Conservation (phyloP, 306 rosid genomes). For the Rosa chinensis region DNA sequence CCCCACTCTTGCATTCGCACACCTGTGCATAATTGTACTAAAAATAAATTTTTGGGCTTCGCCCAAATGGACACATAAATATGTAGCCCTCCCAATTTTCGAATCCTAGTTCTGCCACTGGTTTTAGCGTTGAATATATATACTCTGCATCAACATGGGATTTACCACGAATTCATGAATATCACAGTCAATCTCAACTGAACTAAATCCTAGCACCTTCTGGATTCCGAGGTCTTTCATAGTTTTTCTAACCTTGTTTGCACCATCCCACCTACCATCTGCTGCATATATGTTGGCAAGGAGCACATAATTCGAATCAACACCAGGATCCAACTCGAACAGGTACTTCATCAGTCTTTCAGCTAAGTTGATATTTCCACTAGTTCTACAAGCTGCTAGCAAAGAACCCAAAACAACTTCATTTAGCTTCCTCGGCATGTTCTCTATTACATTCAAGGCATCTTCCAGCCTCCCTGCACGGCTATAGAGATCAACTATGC, state of each 20-base stretch:
- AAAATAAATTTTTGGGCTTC: no score
- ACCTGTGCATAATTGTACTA: no score
- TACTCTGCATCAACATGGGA: conserved; percentile 49
- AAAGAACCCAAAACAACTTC: conserved; percentile 86
- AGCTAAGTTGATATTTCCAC: conserved; percentile 63
- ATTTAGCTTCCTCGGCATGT: conserved; percentile 84
- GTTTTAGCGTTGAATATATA: conserved; percentile 41
- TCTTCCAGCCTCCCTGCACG: conserved; percentile 83
- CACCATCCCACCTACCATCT: conserved; percentile 79
- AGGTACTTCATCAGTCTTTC: conserved; percentile 69
- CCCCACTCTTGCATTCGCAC: no score
- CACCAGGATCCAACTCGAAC: conserved; percentile 51
- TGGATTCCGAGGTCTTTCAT: conserved; percentile 72
- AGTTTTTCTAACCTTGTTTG: conserved; percentile 56
- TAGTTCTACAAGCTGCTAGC: conserved; percentile 82
- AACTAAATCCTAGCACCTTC: conserved; percentile 73
- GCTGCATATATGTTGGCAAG: conserved; percentile 84
- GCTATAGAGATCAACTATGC: conserved; percentile 81
- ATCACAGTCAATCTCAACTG: conserved; percentile 69
- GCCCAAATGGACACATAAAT: no score
- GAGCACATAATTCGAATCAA: conserved; percentile 81
- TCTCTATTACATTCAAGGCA: conserved; percentile 56
- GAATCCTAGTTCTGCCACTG: no score
- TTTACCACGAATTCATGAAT: conserved; percentile 66
- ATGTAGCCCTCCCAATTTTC: no score